Evolutionary conservation across 495 filamentous ascomycete genomes (phyloP).

Genomic region (Daldinia concentrica): DNA sequence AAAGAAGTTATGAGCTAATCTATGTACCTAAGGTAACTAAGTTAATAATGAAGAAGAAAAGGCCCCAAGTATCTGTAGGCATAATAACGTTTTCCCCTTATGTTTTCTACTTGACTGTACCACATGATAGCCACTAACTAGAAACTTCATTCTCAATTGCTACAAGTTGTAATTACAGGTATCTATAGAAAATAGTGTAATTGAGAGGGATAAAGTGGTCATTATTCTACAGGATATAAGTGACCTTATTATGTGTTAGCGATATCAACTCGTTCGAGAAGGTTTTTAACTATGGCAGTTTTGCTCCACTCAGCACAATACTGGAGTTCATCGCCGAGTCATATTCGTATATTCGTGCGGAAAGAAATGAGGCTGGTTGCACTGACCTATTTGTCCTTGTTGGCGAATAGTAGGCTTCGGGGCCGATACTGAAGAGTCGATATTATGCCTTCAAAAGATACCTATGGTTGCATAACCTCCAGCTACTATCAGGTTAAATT

Average conservation of each 20-base stretch:
- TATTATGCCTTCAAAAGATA: too few relatives aligned
- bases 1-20: too few relatives aligned
- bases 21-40: too few relatives aligned
- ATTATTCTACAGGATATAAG: neutral
- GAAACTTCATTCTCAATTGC: too few relatives aligned
- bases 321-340: constrained; percentile 31
- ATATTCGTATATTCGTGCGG: constrained; percentile 33
- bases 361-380: constrained; percentile 30
- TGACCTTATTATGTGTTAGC: constrained; percentile 33
- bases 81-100: neutral
- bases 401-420: constrained; percentile 23
- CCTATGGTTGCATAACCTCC: too few relatives aligned
- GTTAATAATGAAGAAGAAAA: neutral
- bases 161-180: too few relatives aligned
- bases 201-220: constrained; percentile 41
- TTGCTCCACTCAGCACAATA: constrained; percentile 18
- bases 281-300: constrained; percentile 31
- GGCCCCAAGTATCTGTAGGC: neutral
- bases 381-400: constrained; percentile 22
- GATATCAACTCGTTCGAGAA: constrained; percentile 27
- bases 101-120: neutral
- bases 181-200: neutral
- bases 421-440: constrained; percentile 7
- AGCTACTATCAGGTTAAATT: too few relatives aligned
- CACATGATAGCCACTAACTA: too few relatives aligned